Conservation (phyloP, 2,329 filamentous ascomycete genomes). For the Aspergillus fructus region DNA sequence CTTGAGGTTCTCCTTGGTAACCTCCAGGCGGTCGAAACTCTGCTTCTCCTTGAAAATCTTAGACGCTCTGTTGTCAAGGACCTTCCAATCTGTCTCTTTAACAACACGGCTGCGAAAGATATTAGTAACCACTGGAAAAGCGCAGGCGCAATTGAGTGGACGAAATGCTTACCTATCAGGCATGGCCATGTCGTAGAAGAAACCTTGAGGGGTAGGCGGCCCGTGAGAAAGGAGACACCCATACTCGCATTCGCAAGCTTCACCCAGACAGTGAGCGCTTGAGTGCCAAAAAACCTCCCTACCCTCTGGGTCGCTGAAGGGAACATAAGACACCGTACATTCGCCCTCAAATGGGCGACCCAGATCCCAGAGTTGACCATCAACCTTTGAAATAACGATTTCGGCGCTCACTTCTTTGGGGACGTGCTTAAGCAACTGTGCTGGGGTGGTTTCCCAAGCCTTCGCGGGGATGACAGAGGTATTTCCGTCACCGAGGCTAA, state of each 20-base stretch:
- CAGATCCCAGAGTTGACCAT: slow-evolving; percentile 86
- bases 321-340: slow-evolving; percentile 79
- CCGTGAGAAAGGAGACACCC: slow-evolving; percentile 92
- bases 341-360: slow-evolving; percentile 85
- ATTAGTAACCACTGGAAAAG: slow-evolving; percentile 19
- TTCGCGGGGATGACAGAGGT: slow-evolving; percentile 58
- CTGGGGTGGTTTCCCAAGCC: slow-evolving; percentile 89
- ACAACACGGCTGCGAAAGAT: slow-evolving; percentile 55
- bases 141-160: not conserved
- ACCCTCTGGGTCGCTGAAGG: slow-evolving; percentile 73
- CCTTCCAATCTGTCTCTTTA: slow-evolving; percentile 75
- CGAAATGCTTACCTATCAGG: slow-evolving; percentile 57
- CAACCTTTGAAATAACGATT: slow-evolving; percentile 77
- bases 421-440: slow-evolving; percentile 73
- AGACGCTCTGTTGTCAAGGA: slow-evolving; percentile 74
- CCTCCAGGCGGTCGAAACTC: slow-evolving; percentile 82
- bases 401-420: slow-evolving; percentile 82
- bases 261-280: slow-evolving; percentile 91
- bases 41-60: slow-evolving; percentile 96
- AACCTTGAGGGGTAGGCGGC: slow-evolving; percentile 85
- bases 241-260: slow-evolving; percentile 86
- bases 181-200: slow-evolving; percentile 96
- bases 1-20: slow-evolving; percentile 86
- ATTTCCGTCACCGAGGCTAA: slow-evolving; percentile 44
- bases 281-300: slow-evolving; percentile 99